These are phyloP conservation scores for Acer yangbiense DNA, from an alignment of 345 rosid genomes.

Conservation along the genomic window DNA sequence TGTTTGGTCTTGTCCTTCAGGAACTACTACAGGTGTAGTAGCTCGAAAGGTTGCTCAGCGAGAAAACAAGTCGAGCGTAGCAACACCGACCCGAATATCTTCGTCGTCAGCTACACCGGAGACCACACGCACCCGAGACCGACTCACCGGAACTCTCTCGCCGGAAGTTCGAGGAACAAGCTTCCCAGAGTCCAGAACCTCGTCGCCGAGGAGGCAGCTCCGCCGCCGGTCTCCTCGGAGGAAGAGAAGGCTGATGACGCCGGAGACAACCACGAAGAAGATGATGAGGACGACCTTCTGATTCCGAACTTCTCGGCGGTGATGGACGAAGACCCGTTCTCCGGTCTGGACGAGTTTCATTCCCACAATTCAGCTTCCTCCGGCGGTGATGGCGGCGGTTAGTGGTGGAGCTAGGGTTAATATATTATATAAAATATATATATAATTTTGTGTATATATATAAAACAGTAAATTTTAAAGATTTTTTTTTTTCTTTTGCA, in stretches of 20 bases:
- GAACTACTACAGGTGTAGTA: constrained; percentile 89
- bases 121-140: constrained; percentile 92
- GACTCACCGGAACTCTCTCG: constrained; percentile 87
- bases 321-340: constrained; percentile 53
- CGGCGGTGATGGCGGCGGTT: constrained; percentile 27
- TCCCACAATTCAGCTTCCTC: neutral
- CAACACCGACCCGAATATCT: constrained; percentile 58
- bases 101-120: constrained; percentile 75
- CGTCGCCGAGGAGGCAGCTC: constrained; percentile 1
- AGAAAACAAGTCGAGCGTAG: constrained; percentile 91
- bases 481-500: no score
- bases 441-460: neutral
- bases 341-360: constrained; percentile 32
- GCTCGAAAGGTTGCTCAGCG: constrained; percentile 83
- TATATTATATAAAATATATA: neutral
- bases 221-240: constrained; percentile 39
- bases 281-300: constrained; percentile 51
- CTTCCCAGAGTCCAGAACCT: constrained; percentile 31
- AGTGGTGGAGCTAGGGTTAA: neutral
- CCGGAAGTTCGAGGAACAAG: constrained; percentile 81
- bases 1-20: constrained; percentile 33
- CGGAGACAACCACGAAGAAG: constrained; percentile 23
- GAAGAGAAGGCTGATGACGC: constrained; percentile 31
- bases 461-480: neutral
- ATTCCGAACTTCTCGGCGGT: constrained; percentile 55